Evolutionary conservation across 2,329 filamentous ascomycete species (phyloP).

Genomic region (Drechslerella dactyloides): DNA sequence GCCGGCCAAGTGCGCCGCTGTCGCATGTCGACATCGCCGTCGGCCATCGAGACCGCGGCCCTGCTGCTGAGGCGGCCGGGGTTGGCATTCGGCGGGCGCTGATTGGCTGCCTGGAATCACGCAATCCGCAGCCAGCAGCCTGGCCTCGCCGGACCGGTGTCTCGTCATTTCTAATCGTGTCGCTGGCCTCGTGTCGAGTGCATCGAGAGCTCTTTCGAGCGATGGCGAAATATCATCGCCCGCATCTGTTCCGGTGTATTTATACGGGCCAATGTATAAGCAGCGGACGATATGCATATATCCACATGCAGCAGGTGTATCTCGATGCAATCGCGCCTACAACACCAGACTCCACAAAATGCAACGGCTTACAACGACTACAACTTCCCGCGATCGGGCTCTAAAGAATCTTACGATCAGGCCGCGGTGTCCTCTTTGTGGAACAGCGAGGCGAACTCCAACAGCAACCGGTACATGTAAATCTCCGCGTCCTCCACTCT

Average conservation of each 20-base stretch:
- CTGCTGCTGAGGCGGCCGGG: neutral
- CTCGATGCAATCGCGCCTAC: neutral
- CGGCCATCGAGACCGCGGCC: too few species aligned
- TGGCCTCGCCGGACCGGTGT: neutral
- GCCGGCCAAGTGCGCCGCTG: neutral
- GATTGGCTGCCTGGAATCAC: slow-evolving; percentile 4
- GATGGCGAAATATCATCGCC: too few species aligned
- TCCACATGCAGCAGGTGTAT: neutral
- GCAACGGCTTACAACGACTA: too few species aligned
- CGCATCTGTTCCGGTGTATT: neutral
- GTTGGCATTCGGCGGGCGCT: neutral
- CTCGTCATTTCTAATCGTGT: neutral
- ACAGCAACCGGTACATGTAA: slow-evolving; percentile 67
- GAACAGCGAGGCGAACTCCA: slow-evolving; percentile 62
- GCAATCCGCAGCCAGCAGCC: neutral
- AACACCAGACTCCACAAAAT: neutral
- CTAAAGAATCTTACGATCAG: too few species aligned
- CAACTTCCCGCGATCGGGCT: too few species aligned
- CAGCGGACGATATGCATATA: too few species aligned
- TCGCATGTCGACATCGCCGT: neutral
- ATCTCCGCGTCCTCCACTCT: slow-evolving; percentile 66
- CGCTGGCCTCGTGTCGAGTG: neutral
- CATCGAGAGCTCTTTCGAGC: neutral
- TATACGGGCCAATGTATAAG: neutral
- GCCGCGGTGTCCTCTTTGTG: neutral